phyloP scores from a whole-genome alignment of 139 green algal species.

The Diplosphaera chodatii region DNA sequence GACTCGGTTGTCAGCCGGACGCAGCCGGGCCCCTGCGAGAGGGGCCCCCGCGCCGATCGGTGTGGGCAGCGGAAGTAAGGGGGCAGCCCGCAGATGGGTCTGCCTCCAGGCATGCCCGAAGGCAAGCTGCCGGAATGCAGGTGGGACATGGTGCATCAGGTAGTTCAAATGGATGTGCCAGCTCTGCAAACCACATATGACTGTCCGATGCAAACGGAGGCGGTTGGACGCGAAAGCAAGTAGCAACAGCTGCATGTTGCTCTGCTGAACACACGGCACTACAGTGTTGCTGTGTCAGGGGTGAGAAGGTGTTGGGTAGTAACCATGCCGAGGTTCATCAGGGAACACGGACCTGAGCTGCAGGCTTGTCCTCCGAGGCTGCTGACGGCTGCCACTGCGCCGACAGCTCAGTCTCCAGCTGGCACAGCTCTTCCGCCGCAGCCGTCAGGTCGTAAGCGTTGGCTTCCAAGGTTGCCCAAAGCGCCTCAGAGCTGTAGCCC shows the following conservation, averaged over 20 bases:
- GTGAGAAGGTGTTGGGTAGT: no score
- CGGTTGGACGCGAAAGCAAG: no score
- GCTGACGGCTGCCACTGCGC: neutral
- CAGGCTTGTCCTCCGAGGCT: neutral
- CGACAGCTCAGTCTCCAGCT: neutral
- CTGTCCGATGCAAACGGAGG: no score
- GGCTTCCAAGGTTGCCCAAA: neutral
- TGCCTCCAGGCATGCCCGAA: conserved; percentile 1
- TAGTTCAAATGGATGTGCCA: no score
- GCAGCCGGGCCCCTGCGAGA: no score
- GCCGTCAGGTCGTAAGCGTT: neutral
- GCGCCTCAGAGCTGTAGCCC: neutral
- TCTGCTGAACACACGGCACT: no score
- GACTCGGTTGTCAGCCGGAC: neutral
- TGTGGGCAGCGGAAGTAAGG: neutral
- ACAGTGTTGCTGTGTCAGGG: no score
- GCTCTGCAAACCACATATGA: no score
- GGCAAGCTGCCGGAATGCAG: neutral
- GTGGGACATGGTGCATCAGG: no score
- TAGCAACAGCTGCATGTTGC: no score
- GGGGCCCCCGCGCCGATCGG: neutral
- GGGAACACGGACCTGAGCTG: no score
- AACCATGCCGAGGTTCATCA: no score
- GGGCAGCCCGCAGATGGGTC: neutral
- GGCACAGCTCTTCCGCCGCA: neutral